Evolutionary conservation across 768 basidiomycete species (phyloP), one percentile per base, ranked within the genome.

Genomic region (Tulasnella sp.): DNA sequence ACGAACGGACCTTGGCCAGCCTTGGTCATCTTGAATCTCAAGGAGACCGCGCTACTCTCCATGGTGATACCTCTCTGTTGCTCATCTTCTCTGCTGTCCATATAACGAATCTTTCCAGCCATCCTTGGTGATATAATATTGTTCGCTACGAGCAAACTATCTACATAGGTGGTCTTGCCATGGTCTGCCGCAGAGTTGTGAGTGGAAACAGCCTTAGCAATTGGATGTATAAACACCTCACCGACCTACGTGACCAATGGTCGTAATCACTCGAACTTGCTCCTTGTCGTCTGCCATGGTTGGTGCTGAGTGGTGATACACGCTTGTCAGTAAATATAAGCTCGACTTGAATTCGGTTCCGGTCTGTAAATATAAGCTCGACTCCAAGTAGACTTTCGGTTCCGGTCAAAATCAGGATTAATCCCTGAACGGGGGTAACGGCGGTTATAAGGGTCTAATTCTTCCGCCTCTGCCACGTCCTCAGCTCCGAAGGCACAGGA

Each of bases 51-150:
- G 82, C 93, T 96, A 79, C 93, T 94, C 83, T 99, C 96, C 97
- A 99, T 99, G 0, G 97, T 99, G 78, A 99, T 99, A 2, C 97
- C 97, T 71, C 97, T 86, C 83, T 99, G 91, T 80, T 98, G 96
- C 81, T 99, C 97, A 80, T 99, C 97, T 82, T 98, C 96, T 79
- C 97, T 87, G 77, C 92, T 94, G 82, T 99, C 97, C 73, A 99
- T 85, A 82, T 97, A 99, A 74, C 97, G 87, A 83, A 99, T 90
- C 82, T 97, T 99, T 12, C 97, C 97, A 1, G 96, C 97, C 91
- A 98, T 93, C 74, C 93, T 85, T 12, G 91, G 84, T 0, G 97
- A 98, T 80, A 99, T 98, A 81, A 99, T 99, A 81, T 94, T 97
- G 85, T 99, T 99, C 29, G 97, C 95, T 1, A 97, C 96, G 42